phyloP scores from a whole-genome alignment of 2,329 filamentous ascomycete genomes.

The Aspergillus pseudoterreus region DNA sequence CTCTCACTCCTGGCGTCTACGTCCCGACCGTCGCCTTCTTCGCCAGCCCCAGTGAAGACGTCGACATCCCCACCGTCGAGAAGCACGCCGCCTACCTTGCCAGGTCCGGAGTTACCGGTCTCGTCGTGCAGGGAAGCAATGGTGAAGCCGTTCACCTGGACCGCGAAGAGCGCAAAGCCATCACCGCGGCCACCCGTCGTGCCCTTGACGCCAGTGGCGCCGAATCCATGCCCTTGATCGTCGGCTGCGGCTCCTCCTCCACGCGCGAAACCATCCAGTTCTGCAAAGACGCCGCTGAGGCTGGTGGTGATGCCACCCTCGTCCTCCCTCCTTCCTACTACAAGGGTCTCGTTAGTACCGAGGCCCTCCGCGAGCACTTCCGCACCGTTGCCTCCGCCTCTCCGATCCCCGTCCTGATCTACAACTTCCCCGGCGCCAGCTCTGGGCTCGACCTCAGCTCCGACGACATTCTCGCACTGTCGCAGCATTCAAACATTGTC shows the following conservation, averaged over 20 bases:
- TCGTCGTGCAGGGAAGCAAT: conserved; percentile 77
- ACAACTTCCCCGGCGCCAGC: conserved; percentile 68
- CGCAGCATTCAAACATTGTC: conserved; percentile 61
- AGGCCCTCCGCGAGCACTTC: conserved; percentile 63
- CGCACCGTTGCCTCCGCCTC: conserved; percentile 58
- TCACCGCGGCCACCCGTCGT: conserved; percentile 66
- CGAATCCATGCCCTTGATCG: conserved; percentile 65
- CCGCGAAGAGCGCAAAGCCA: conserved; percentile 63
- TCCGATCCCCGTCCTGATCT: conserved; percentile 63
- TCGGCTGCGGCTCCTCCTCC: conserved; percentile 70
- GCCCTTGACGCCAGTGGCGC: conserved; percentile 67
- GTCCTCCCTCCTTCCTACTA: conserved; percentile 77
- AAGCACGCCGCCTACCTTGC: conserved; percentile 66
- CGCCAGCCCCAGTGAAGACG: conserved; percentile 58
- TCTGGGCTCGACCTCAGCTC: conserved; percentile 66
- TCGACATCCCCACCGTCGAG: conserved; percentile 61
- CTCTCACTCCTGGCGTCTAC: conserved; percentile 56
- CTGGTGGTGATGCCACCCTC: conserved; percentile 72
- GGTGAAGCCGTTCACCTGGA: conserved; percentile 78
- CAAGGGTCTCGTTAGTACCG: conserved; percentile 60
- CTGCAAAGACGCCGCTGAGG: conserved; percentile 64
- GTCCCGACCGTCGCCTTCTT: conserved; percentile 75
- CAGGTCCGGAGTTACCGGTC: conserved; percentile 65
- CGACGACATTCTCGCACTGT: conserved; percentile 58
- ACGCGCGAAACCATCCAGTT: conserved; percentile 68